Evolutionary conservation across 345 rosid genomes (phyloP).

Genomic region (Bretschneidera sinensis): DNA sequence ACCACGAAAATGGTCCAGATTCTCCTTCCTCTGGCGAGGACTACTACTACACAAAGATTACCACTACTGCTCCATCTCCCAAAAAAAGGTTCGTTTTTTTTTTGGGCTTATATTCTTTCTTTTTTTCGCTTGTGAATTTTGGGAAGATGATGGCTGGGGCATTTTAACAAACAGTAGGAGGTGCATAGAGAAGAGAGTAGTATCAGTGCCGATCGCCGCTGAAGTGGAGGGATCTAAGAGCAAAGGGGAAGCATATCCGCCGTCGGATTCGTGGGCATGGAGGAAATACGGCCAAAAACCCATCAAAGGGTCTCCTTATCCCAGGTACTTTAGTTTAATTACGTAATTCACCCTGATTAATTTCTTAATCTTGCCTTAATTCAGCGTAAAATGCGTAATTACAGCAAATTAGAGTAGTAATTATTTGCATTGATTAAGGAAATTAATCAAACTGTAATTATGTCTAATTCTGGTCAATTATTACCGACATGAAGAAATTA

Average conservation of each 20-base stretch:
- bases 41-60: constrained; percentile 26
- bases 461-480: too few species aligned
- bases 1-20: constrained; percentile 30
- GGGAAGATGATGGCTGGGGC: neutral
- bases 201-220: constrained; percentile 54
- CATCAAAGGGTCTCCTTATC: constrained; percentile 80
- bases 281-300: constrained; percentile 82
- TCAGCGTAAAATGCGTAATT: too few species aligned
- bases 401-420: too few species aligned
- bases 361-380: too few species aligned
- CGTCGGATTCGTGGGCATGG: constrained; percentile 89
- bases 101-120: neutral
- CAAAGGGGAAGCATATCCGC: constrained; percentile 57
- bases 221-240: constrained; percentile 52
- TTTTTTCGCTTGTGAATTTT: neutral
- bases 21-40: constrained; percentile 52
- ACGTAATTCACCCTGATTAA: neutral
- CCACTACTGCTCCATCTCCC: constrained; percentile 39
- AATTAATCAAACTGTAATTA: too few species aligned
- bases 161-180: constrained; percentile 28
- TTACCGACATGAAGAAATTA: too few species aligned
- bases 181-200: constrained; percentile 54
- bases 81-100: constrained; percentile 44
- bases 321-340: constrained; percentile 48
- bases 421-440: too few species aligned